A percentile compares a stretch with the other conserved stretches of the same genome.
phyloP scores from a whole-genome alignment of 306 rosid species.

The Vigna mungo region DNA sequence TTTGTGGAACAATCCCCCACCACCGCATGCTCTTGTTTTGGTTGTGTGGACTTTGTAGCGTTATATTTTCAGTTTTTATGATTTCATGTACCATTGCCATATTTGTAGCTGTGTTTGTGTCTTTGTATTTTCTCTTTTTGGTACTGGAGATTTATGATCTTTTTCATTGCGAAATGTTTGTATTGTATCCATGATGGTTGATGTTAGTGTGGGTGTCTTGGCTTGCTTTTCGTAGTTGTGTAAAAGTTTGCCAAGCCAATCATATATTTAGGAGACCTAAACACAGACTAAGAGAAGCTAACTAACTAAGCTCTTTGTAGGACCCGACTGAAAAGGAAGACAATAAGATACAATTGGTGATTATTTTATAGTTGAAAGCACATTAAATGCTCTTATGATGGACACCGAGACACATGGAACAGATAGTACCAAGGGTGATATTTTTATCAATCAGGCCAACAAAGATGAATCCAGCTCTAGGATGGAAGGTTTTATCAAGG shows the following conservation, averaged over 20 bases:
- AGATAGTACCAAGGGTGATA: constrained; percentile 31
- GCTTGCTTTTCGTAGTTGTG: constrained; percentile 48
- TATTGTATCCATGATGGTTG: constrained; percentile 3
- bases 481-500: constrained; percentile 43
- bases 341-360: constrained; percentile 36
- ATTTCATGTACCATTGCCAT: background rate
- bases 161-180: constrained; percentile 21
- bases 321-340: constrained; percentile 36
- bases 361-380: constrained; percentile 40
- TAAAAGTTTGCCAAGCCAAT: constrained; percentile 37
- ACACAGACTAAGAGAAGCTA: constrained; percentile 39
- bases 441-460: constrained; percentile 29
- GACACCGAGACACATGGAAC: constrained; percentile 42
- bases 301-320: constrained; percentile 39
- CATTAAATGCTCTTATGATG: constrained; percentile 53
- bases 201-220: constrained; percentile 20
- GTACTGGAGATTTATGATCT: constrained; percentile 3
- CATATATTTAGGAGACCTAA: constrained; percentile 10
- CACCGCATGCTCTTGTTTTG: background rate
- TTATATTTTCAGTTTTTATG: constrained; percentile 15
- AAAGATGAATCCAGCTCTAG: constrained; percentile 46
- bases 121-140: background rate
- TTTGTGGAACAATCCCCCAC: background rate
- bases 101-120: constrained; percentile 9
- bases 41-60: background rate